Evolutionary conservation across 495 filamentous ascomycete species (phyloP), one percentile per base, ranked within the genome.

Genomic region (Tetracladium marchalianum): DNA sequence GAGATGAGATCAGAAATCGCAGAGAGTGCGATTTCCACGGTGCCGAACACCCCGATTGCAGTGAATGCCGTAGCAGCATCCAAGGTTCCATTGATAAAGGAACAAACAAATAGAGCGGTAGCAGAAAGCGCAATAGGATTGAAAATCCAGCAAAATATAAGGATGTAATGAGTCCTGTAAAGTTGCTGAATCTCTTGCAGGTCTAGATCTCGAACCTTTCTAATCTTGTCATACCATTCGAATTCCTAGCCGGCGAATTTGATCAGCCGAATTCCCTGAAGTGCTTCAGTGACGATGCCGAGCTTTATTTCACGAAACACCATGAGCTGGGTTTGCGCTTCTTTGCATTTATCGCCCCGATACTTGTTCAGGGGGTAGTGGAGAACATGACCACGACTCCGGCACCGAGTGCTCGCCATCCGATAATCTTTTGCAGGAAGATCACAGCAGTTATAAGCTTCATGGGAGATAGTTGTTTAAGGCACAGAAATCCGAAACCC

Each of bases 231-330:
- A 61, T 90, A 75, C 87, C 87, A 94, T 49, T 84, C 77, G 12
- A 67, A 60, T 57, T 94, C 87, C n/a, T 87, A 61, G 9, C 86
- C 87, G 0, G 84, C 85, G 53, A 94, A 90, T 53, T 94, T 94
- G 59, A 94, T 86, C 57, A 93, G 87, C 5, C 87, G 75, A 44
- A 94, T 90, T 13, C 82, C 87, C 51, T 85, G 80, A 0, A 94
- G 64, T 1, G 84, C 86, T 59, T 94, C 87, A 0, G 84, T 85
- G 11, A 94, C 72, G 1, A 89, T 71, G 0, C 73, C 79, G 70
- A 89, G 77, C 56, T 90, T 90, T 37, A 76, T 67, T 60, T 94
- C 87, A 45, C 85, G 71, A 10, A 80, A 66, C 56, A 84, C 86
- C 87, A 93, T 93, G 37, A 93, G 62, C 11, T 69, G 66, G 46